Base-by-base conservation (phyloP, 2,329 filamentous ascomycete genomes). In the Colletotrichum trifolii region DNA sequence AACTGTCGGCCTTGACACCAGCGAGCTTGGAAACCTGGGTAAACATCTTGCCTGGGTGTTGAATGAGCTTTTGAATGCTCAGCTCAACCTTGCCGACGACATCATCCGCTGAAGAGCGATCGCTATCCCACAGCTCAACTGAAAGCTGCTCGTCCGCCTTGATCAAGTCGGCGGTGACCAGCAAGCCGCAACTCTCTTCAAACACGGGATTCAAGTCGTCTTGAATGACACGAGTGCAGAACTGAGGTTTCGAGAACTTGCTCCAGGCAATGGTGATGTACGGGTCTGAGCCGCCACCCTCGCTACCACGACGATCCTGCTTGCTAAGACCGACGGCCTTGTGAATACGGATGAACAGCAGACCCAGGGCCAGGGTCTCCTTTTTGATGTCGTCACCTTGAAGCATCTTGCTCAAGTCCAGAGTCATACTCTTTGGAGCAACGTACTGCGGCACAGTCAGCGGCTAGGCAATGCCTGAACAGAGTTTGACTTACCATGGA, bases 201-300 rank as follows among this genome's bases (percentile, higher is more conserved):
- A 96, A 98, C 5, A 97, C 85, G 0, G 96, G 96, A 73, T 98
- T 97, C 59, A 97, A 85, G 70, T 97, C 91, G 73, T 98, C 95
- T 56, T 95, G 93, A 68, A 98, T 97, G 55, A 98, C 94, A 52
- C 96, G 89, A 2, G 96, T 98, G 77, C 94, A 97, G 78, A 97
- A 98, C 87, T 97, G 96, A 2, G 95, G 95, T 79, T 99, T 99
- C 61, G 92, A 92, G 71, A 97, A 98, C 77, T 98, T 97, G 72
- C 93, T 96, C 82, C 96, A 98, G 45, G 92, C 91, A 40, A 98
- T 85, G 38, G 95, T 97, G 74, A 98, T 96, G 76, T 98, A 98
- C 0, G 95, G 94, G 71, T 99, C 96, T 54, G 92, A 96, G 48
- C 95, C 95, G 39, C 96, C 95, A 15, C 93, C 91, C 56, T 90